A percentile compares a stretch with the other conserved stretches of the same genome.
These are phyloP conservation scores for Spirogloea muscicola DNA, from an alignment of 139 green algal species.

Conservation along the genomic window DNA sequence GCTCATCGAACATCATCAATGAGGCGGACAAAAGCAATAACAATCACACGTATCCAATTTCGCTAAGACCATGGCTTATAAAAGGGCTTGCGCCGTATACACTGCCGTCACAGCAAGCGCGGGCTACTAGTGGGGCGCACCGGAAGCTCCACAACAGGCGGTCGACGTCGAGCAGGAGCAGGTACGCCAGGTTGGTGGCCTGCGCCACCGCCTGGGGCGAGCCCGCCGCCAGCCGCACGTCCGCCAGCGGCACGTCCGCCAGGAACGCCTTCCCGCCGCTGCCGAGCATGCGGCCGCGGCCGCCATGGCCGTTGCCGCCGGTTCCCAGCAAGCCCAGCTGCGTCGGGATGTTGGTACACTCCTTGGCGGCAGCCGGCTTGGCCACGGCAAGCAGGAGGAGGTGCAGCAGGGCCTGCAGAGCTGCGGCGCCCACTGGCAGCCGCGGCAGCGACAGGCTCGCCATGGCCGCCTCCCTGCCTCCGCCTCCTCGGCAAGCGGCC, in stretches of 20 bases:
- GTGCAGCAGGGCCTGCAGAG: background rate
- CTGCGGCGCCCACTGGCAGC: background rate
- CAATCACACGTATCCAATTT: too few relatives aligned
- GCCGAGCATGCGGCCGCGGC: background rate
- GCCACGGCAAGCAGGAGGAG: background rate
- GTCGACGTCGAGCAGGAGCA: slow-evolving; percentile 27
- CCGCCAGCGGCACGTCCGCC: background rate
- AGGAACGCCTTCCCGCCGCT: background rate
- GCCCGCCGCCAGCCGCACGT: slow-evolving; percentile 14
- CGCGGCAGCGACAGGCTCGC: too few relatives aligned
- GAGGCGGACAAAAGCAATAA: too few relatives aligned
- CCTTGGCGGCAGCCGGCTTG: background rate
- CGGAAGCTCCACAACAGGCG: slow-evolving; percentile 38
- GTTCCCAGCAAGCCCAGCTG: background rate
- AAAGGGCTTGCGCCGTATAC: too few relatives aligned
- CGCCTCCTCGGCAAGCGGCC: too few relatives aligned
- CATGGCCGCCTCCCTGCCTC: too few relatives aligned
- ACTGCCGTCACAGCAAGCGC: too few relatives aligned
- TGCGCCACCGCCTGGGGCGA: slow-evolving; percentile 25
- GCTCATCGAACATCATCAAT: too few relatives aligned
- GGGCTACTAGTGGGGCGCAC: too few relatives aligned
- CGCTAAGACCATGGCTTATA: too few relatives aligned
- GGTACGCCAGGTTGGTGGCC: slow-evolving; percentile 36
- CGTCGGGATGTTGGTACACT: slow-evolving; percentile 20
- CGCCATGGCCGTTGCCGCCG: background rate